Base-by-base conservation (phyloP, 2,329 filamentous ascomycete genomes). In the Pseudocercospora fijiensis region DNA sequence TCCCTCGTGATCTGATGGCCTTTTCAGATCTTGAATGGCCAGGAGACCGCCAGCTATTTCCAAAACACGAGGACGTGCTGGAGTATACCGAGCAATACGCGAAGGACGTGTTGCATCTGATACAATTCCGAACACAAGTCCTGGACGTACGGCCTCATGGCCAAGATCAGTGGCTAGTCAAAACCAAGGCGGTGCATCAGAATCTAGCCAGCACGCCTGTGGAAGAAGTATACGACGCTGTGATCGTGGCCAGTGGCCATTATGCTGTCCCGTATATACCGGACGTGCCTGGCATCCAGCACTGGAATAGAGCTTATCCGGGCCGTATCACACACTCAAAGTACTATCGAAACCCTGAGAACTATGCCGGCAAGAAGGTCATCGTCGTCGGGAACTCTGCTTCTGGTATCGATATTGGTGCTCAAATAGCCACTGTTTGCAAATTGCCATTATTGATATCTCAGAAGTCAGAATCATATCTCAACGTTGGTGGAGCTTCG, bases 311-410 rank as follows among this genome's bases (percentile, higher is more conserved):
- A 5, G 60, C 68, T 5, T 72, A 78, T 55, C 80, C 80, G 0
- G 75, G 75, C 20, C 60, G 63, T 6, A 79, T 83, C 27, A 74
- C 74, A 0, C 81, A 83, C 72, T 92, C 92, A 0, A 96, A 95
- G 75, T 86, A 87, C 62, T 98, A 92, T 74, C 87, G 92, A 45
- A 83, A 78, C 0, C 84, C 90, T 0, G 83, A 85, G 18, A 72
- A 79, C 0, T 96, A 88, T 71, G 73, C 75, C 0, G 82, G 80
- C 59, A 90, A 81, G 75, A 96, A 91, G 76, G 90, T 95, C 10
- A 77, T 97, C 4, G 84, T 97, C 0, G 87, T 97, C 0, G 94
- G 94, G 9, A 95, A 91, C 71, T 89, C 89, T 0, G 90, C 92
- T 0, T 96, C 91, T 0, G 94, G 92, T 0, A 78, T 92, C 16